Base-by-base conservation (phyloP, 2,329 filamentous ascomycete species). In the Fusarium buxicola region DNA sequence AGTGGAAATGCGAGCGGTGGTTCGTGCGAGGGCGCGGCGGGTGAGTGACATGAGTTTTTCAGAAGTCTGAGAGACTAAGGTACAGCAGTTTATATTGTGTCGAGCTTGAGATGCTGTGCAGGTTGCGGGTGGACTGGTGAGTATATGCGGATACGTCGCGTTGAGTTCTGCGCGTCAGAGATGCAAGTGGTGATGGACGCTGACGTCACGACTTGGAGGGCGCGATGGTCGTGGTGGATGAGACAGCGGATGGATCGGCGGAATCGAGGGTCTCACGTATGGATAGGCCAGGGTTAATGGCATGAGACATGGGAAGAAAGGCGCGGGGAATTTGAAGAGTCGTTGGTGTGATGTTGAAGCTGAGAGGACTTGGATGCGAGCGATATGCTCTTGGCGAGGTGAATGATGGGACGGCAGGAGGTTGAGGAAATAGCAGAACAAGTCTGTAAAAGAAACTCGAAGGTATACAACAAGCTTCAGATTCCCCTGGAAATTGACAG, bases 121-220 rank as follows among this genome's bases (percentile, higher is more conserved):
- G 21, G 28, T 8, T 39, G 36, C 13, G 8, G 44, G 27, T 11
- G 34, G 5, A 4, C 12, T 3, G 35, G 27, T 34, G 21, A 30
- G 48, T 51, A 44, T 51, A 51, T 41, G 35, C 16, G 9, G 25
- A 21, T 15, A 28, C 10, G 27, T 18, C 16, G 21, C 27, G 15
- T 21, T 21, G 21, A 21, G 15, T 52, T 52, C 46, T 40, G 46
- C 46, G 46, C 46, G 46, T 49, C 46, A 49, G 36, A 49, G 46
- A 49, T 9, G 15, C 25, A 13, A 40, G 38, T 40, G 38, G 38
- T 40, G 38, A 40, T 35, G 31, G 30, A 34, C 25, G 31, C 32
- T 52, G 49, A 52, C 49, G 49, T 52, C 49, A 52, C 49, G 49
- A 52, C 49, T 52, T 38, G 48, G 31, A 25, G 32, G 31, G 12